Percentiles rank a stretch among this genome's conserved stretches.
Evolutionary conservation across 495 filamentous ascomycete genomes (phyloP).

Genomic region (Parathielavia appendiculata): DNA sequence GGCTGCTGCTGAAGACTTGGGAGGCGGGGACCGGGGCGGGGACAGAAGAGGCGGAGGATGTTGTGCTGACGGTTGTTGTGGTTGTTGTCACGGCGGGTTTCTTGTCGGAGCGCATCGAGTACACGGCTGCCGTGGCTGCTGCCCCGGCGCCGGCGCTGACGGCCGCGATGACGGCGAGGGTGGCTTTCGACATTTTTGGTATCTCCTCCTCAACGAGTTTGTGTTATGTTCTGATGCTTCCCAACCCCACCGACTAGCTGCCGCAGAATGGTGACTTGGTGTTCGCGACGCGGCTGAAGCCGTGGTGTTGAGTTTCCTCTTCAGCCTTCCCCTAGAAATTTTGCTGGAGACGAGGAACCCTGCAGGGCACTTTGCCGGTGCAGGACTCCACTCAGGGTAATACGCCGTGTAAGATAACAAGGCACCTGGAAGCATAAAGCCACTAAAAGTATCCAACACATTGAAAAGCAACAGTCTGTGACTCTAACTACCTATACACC

Average conservation of each 20-base stretch:
- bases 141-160: constrained; percentile 86
- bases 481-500: no score
- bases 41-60: constrained; percentile 44
- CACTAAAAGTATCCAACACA: no score
- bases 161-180: constrained; percentile 80
- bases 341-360: not conserved
- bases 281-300: not conserved
- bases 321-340: not conserved
- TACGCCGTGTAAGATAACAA: not conserved
- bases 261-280: not conserved
- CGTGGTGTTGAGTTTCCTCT: not conserved
- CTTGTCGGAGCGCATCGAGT: constrained; percentile 53
- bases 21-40: constrained; percentile 43
- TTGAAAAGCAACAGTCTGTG: no score
- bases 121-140: constrained; percentile 69
- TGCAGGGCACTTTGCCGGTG: constrained; percentile 1
- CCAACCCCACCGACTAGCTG: not conserved
- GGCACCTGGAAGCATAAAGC: not conserved
- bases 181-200: constrained; percentile 70
- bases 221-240: no score
- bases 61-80: constrained; percentile 38
- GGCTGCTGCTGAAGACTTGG: constrained; percentile 34
- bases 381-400: no score
- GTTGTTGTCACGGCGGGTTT: constrained; percentile 33
- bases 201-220: not conserved